Base-by-base conservation (phyloP, 805 yeast genomes). In the Spathaspora girioi region DNA sequence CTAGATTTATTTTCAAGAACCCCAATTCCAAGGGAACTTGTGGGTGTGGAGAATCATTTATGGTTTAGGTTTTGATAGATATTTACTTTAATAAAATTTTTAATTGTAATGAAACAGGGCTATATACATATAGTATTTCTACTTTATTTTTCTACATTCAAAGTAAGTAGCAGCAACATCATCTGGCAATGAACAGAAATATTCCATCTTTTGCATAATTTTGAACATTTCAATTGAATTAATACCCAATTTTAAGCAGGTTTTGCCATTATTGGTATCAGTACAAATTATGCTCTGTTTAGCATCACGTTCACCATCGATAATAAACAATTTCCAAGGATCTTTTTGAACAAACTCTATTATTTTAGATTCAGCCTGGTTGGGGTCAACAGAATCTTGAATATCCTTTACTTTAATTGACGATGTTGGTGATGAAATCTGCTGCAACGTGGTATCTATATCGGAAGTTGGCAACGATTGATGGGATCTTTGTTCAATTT, bases 41-140 rank as follows among this genome's bases (percentile, higher is more conserved):
- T 71, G 99, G 99, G 11, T 94, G 99, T 69, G 99, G 99, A 50
- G 99, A 94, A 73, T 89, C 97, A 5, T 94, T 94, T 68, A 94
- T 92, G 97, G 97, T 93, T 8, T 92, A 73, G 57, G 35, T 5
- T 14, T 45, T 44, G 11, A 35, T 35, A 35, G 40, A 35, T 35
- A 35, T 9, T 35, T 35, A 14, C 40, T 35, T 35, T 35, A n/a
- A 40, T 40, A 40, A 40, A 20, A 5, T 7, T 15, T 14, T 42
- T 14, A 26, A 44, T 45, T 8, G 2, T n/a, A 11, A 19, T 43
- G 26, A 19, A 14, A 42, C 10, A 42, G 27, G 29, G n/a, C 14
- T 42, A 19, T 42, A 18, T 23, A 42, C 44, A 42, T 17, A 42
- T 17, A 42, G 6, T 3, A n/a, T 12, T 17, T 14, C 26, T 23